Evolutionary conservation across 208 protist genomes (phyloP), one percentile per base, ranked within the genome.

Genomic region (Spongospora subterranea): DNA sequence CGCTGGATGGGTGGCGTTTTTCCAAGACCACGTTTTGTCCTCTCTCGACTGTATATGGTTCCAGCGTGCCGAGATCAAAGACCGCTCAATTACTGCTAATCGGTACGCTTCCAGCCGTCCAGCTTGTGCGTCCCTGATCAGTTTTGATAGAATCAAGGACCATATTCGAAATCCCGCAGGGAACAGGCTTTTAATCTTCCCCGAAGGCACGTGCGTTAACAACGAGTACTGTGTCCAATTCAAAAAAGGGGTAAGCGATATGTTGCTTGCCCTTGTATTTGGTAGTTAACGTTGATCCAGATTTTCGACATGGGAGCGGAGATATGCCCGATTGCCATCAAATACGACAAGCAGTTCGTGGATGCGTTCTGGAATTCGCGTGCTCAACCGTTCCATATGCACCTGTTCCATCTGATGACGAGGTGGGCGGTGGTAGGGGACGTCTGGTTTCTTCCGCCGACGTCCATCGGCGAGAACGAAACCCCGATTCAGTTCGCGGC

Each of bases 301-400:
- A 60, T 40, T 43, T 91, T 91, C 82, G 89, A 45, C 11, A 88
- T 91, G 89, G 82, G 89, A 29, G 89, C 89, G 11, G 41, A 45
- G 60, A 91, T 91, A 29, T 91, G 89, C 53, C 95, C 95, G 46
- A 91, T 96, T 77, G 95, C 95, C 38, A 96, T 96, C 71, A 96
- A 96, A 91, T 96, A 96, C 91, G 95, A 96, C 91, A 95, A 95
- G 88, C 88, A 93, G 46, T 96, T 95, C 82, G 92, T 88, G 41
- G 95, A 96, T 94, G 92, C 94, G 50, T 96, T 96, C 90, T 96
- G 95, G 95, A 96, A 96, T 88, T 96, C 94, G 32, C 92, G 92
- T 11, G 91, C 92, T 39, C 90, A 94, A 53, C 95, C 95, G 32
- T 96, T 96, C 54, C 89, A 91, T 39, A 60, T 90, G 89, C 94